A percentile compares a stretch with the other conserved stretches of the same genome.
These are phyloP conservation scores for Neonothopanus nambi DNA, from an alignment of 1,284 basidiomycete species.

Conservation along the genomic window DNA sequence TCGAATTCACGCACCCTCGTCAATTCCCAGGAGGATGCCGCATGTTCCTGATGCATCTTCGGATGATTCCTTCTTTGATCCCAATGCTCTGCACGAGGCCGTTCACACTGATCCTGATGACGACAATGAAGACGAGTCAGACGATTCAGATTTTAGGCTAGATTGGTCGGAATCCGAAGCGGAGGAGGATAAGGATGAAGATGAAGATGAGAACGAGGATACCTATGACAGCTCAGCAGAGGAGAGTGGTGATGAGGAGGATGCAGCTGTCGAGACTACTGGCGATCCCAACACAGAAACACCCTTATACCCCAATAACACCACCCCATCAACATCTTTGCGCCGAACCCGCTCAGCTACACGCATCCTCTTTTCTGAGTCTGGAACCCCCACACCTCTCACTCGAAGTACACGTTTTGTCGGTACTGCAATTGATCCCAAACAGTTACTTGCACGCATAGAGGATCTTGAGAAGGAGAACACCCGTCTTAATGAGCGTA, in stretches of 20 bases:
- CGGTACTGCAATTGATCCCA: too few relatives aligned
- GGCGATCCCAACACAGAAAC: conserved; percentile 10
- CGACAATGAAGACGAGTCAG: background rate
- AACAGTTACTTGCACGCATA: too few relatives aligned
- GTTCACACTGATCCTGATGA: too few relatives aligned
- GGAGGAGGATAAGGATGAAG: conserved; percentile 1
- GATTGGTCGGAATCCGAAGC: background rate
- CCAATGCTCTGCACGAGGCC: background rate
- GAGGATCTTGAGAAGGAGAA: background rate
- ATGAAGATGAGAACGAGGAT: background rate
- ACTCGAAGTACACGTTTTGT: background rate
- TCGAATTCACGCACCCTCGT: conserved; percentile 9
- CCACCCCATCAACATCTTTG: background rate
- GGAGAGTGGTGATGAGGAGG: background rate
- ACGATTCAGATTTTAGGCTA: conserved; percentile 4
- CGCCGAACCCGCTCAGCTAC: background rate
- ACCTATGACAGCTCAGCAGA: too few relatives aligned
- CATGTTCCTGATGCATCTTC: conserved; percentile 4
- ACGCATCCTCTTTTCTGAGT: too few relatives aligned
- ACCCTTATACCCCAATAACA: conserved; percentile 4
- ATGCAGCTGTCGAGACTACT: background rate
- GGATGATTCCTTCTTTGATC: conserved; percentile 2
- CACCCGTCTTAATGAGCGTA: conserved; percentile 1
- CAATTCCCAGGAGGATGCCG: conserved; percentile 13
- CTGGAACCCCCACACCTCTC: background rate